Percentiles rank a stretch among this genome's conserved stretches.
phyloP scores from a whole-genome alignment of 1,284 basidiomycete genomes.

The Sanghuangporus weigelae region DNA sequence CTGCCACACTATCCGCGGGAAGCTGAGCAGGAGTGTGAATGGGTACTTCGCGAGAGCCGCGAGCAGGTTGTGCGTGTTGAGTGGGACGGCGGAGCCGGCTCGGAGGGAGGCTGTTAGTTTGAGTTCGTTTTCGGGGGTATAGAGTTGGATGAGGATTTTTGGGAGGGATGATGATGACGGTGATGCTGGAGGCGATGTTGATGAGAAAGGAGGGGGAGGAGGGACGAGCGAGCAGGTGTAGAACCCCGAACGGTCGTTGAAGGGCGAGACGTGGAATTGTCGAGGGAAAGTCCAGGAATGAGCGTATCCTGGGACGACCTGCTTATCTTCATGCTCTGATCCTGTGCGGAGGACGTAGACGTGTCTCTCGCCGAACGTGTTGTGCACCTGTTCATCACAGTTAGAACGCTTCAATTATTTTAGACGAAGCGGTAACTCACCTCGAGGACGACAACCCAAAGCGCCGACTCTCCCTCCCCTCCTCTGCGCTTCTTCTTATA shows the following conservation, averaged over 20 bases:
- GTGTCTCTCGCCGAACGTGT: conserved; percentile 74
- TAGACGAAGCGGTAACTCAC: conserved; percentile 26
- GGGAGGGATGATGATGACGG: conserved; percentile 28
- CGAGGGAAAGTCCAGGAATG: conserved; percentile 71
- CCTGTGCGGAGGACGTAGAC: conserved; percentile 50
- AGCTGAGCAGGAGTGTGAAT: conserved; percentile 52
- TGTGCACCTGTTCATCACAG: conserved; percentile 54
- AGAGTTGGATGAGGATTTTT: conserved; percentile 41
- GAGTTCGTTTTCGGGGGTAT: conserved; percentile 30
- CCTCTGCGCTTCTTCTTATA: conserved; percentile 33
- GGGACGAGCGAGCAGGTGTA: conserved; percentile 50
- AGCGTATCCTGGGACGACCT: conserved; percentile 38
- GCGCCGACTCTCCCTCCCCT: conserved; percentile 14
- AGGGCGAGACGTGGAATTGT: conserved; percentile 77
- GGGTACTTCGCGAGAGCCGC: conserved; percentile 43
- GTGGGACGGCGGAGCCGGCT: conserved; percentile 33
- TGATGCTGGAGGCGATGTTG: not conserved
- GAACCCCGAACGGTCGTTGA: conserved; percentile 70
- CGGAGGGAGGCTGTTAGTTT: conserved; percentile 48
- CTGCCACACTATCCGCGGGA: conserved; percentile 60
- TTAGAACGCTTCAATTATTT: not conserved
- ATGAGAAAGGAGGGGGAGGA: conserved; percentile 25
- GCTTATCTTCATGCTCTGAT: conserved; percentile 35
- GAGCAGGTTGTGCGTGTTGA: conserved; percentile 41
- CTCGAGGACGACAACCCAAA: conserved; percentile 57